Conservation (phyloP, 2,329 filamentous ascomycete genomes). For the Aspergillus aculeatinus region DNA sequence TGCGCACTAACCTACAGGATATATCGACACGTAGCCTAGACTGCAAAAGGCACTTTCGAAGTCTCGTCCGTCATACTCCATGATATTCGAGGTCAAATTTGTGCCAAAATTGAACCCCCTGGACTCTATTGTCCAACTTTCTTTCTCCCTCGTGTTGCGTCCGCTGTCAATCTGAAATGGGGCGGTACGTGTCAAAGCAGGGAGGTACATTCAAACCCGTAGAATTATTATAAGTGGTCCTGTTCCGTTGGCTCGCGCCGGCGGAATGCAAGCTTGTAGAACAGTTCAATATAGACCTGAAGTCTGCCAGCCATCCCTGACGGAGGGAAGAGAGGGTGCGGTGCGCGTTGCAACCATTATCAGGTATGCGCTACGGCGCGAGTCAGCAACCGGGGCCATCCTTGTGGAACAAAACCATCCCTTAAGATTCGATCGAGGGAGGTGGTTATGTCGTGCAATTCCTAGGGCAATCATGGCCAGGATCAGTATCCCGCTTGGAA, state of each 20-base stretch:
- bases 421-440: neutral
- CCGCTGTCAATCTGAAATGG: constrained; percentile 34
- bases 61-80: constrained; percentile 43
- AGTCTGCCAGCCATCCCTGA: neutral
- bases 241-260: neutral
- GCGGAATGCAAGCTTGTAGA: neutral
- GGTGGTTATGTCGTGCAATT: constrained; percentile 6
- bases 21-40: neutral
- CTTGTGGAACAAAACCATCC: too few species aligned
- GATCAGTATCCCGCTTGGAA: constrained; percentile 6
- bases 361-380: neutral
- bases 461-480: neutral
- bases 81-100: constrained; percentile 48
- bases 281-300: neutral
- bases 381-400: neutral
- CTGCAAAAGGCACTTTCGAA: constrained; percentile 43
- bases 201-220: constrained; percentile 41
- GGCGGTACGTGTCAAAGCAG: constrained; percentile 46
- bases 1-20: constrained; percentile 10
- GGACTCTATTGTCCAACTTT: constrained; percentile 25
- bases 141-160: constrained; percentile 46
- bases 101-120: constrained; percentile 39
- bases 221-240: too few species aligned
- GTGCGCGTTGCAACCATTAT: neutral
- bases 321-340: neutral